phyloP scores from a whole-genome alignment of 148 eudicot genomes.

The Silene conica region DNA sequence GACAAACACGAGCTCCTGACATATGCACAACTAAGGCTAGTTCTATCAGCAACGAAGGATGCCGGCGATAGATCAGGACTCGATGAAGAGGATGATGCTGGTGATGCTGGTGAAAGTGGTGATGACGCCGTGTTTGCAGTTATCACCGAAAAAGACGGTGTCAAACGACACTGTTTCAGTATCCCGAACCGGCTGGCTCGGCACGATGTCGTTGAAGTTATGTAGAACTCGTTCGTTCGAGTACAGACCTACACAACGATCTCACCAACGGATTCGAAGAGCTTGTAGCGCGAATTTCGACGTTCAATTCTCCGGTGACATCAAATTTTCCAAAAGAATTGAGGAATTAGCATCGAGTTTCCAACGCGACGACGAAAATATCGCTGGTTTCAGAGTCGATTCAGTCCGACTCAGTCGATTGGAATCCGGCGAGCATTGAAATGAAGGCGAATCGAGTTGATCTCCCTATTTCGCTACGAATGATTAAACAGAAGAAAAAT shows the following conservation, averaged over 20 bases:
- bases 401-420: neutral
- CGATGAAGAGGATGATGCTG: no score
- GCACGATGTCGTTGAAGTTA: slow-evolving; percentile 34
- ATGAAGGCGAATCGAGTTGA: slow-evolving; percentile 70
- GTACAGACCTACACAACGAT: slow-evolving; percentile 19
- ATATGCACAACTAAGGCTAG: no score
- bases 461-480: slow-evolving; percentile 68
- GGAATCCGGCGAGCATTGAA: slow-evolving; percentile 35
- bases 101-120: slow-evolving; percentile 50
- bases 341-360: slow-evolving; percentile 48
- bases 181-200: slow-evolving; percentile 28
- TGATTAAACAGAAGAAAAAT: slow-evolving; percentile 66
- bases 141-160: slow-evolving; percentile 22
- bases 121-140: slow-evolving; percentile 42
- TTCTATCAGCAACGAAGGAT: no score
- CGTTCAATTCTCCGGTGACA: slow-evolving; percentile 42
- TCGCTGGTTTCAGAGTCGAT: neutral
- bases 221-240: slow-evolving; percentile 36
- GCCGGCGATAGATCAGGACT: no score
- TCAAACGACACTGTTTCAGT: slow-evolving; percentile 34
- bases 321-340: slow-evolving; percentile 54
- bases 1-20: no score
- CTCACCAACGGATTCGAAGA: slow-evolving; percentile 28
- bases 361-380: slow-evolving; percentile 28
- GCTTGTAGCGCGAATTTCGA: slow-evolving; percentile 46